Conservation (phyloP, 2,329 filamentous ascomycete species). For the Aspergillus fischeri region DNA sequence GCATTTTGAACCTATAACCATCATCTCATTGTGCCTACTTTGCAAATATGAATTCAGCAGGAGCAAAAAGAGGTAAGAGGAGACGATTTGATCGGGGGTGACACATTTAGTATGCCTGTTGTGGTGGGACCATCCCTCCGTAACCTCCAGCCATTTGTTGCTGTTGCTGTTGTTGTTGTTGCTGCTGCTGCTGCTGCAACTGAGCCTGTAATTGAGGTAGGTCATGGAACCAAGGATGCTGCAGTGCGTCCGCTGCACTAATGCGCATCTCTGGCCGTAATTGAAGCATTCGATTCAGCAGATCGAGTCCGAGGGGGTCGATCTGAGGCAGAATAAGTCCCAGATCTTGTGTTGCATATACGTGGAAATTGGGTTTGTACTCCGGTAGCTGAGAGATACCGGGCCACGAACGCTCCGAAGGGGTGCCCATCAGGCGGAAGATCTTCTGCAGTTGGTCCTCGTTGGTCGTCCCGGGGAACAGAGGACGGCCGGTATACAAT, state of each 20-base stretch:
- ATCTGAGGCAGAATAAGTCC: slow-evolving; percentile 84
- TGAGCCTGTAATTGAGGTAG: slow-evolving; percentile 54
- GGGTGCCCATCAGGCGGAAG: slow-evolving; percentile 97
- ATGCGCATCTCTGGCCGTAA: slow-evolving; percentile 87
- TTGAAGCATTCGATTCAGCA: slow-evolving; percentile 88
- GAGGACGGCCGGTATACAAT: slow-evolving; percentile 93
- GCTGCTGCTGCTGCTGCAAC: slow-evolving; percentile 37
- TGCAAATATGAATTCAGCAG: neutral
- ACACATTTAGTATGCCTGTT: slow-evolving; percentile 29
- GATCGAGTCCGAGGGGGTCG: slow-evolving; percentile 78
- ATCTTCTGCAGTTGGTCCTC: slow-evolving; percentile 97
- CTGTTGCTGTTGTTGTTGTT: slow-evolving; percentile 36
- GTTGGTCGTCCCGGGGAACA: slow-evolving; percentile 97
- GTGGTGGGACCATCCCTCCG: slow-evolving; percentile 36
- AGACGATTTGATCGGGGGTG: neutral
- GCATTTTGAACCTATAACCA: slow-evolving; percentile 23
- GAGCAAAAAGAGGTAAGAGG: neutral
- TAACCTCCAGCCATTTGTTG: slow-evolving; percentile 38
- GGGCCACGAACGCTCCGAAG: slow-evolving; percentile 91
- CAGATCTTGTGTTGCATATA: slow-evolving; percentile 89
- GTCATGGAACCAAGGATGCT: slow-evolving; percentile 87
- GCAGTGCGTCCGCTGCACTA: slow-evolving; percentile 77
- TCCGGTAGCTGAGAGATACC: slow-evolving; percentile 94
- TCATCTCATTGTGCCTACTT: slow-evolving; percentile 24
- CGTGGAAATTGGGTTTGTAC: slow-evolving; percentile 92